Evolutionary conservation across 768 basidiomycete genomes (phyloP), one percentile per base, ranked within the genome.

Genomic region (Boletus edulis): DNA sequence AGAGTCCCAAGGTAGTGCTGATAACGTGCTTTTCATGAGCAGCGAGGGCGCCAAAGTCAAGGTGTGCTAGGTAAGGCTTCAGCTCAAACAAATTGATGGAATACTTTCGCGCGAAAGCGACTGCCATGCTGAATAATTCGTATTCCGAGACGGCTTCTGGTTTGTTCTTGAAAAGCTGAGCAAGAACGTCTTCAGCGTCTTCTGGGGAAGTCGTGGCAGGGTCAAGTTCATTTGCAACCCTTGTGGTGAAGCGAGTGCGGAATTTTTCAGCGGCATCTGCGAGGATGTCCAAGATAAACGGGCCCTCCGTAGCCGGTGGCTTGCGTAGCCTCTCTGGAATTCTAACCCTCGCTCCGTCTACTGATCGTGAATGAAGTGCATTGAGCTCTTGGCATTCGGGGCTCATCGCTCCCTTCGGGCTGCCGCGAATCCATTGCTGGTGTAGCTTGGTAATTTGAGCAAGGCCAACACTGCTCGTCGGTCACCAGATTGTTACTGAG

Each of bases 321-420:
- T 69, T 79, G n/a, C 68, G 65, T 22, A 87, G 68, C 44, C 62
- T 62, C 40, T 62, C 62, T 10, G 62, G 62, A 43, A 62, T 51
- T 29, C 31, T 64, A 48, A 87, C 78, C 12, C 75, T 74, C 1
- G 81, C 85, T 0, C 86, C 86, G 58, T 87, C 86, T 2, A 87
- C 86, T 3, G 80, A 83, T 51, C 85, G 83, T 3, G 86, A 88
- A 59, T 88, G 84, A 10, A 88, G 68, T 0, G 85, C 86, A 55
- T 87, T 87, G 24, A 88, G 73, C 61, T 88, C 85, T 60, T 87
- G 86, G 58, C 85, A 88, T 69, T 88, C 80, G 0, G 78, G 68
- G 60, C 81, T 79, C 59, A 86, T 71, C 0, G 85, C 85, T 29
- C 85, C 85, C 46, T 77, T 66, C 0, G 81, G 77, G 52, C 77